Percentiles rank a stretch among this genome's conserved stretches.
These are phyloP conservation scores for Waitea zeae DNA, from an alignment of 1,284 basidiomycete genomes.

Conservation along the genomic window DNA sequence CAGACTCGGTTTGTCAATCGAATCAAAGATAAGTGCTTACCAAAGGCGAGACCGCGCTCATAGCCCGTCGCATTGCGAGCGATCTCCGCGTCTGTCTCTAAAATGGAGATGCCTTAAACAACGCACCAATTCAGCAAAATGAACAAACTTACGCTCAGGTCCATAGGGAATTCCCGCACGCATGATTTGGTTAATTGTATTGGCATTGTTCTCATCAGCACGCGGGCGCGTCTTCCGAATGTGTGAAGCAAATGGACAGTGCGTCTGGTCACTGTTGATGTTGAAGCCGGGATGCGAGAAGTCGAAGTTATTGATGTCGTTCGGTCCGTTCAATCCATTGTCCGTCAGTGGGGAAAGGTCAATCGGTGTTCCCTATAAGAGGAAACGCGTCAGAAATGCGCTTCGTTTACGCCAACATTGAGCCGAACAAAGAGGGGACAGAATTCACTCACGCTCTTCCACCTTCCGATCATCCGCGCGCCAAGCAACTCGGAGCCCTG, in stretches of 20 bases:
- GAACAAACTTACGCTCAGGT: too few relatives aligned
- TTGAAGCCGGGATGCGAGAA: neutral
- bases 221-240: conserved; percentile 22
- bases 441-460: conserved; percentile 30
- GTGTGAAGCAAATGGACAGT: conserved; percentile 38
- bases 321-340: conserved; percentile 14
- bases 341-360: conserved; percentile 16
- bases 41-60: conserved; percentile 31
- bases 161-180: conserved; percentile 22
- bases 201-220: conserved; percentile 6
- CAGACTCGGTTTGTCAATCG: neutral
- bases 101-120: too few relatives aligned
- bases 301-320: conserved; percentile 9
- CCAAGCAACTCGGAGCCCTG: conserved; percentile 30
- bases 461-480: conserved; percentile 34
- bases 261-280: conserved; percentile 8
- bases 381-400: neutral
- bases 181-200: conserved; percentile 11
- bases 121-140: too few relatives aligned
- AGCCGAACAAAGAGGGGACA: neutral
- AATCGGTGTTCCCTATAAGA: conserved; percentile 15
- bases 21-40: conserved; percentile 3
- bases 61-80: conserved; percentile 16
- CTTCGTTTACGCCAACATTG: conserved; percentile 13
- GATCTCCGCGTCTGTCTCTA: conserved; percentile 20